Conservation (phyloP, 2,329 filamentous ascomycete genomes). For the Nectriaceae sp. region DNA sequence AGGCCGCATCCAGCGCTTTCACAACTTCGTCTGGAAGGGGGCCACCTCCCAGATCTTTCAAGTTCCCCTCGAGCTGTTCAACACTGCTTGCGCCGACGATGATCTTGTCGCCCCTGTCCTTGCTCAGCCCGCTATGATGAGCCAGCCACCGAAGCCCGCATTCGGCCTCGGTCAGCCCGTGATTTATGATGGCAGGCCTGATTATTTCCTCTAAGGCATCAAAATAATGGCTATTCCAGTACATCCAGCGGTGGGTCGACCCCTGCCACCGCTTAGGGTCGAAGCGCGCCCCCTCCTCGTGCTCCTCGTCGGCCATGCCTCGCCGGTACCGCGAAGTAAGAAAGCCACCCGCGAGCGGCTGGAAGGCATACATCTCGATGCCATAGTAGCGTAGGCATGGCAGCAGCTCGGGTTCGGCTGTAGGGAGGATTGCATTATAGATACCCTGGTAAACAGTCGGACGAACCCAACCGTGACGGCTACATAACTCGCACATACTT, state of each 20-base stretch:
- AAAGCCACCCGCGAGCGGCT: slow-evolving; percentile 70
- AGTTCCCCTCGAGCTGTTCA: slow-evolving; percentile 51
- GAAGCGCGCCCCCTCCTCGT: slow-evolving; percentile 26
- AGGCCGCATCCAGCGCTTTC: slow-evolving; percentile 37
- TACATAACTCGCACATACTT: slow-evolving; percentile 69
- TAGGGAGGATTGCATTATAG: slow-evolving; percentile 53
- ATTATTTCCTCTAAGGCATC: slow-evolving; percentile 64
- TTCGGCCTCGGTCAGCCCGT: slow-evolving; percentile 66
- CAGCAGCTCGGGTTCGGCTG: slow-evolving; percentile 67
- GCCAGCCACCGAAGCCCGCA: slow-evolving; percentile 67
- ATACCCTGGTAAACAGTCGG: slow-evolving; percentile 77
- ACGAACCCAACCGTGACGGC: slow-evolving; percentile 66
- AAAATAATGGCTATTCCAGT: slow-evolving; percentile 62
- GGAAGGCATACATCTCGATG: slow-evolving; percentile 70
- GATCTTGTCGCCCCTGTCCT: slow-evolving; percentile 46
- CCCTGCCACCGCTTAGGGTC: slow-evolving; percentile 12
- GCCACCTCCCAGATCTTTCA: slow-evolving; percentile 55
- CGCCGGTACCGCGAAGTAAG: slow-evolving; percentile 61
- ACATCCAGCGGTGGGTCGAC: slow-evolving; percentile 33
- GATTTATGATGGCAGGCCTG: slow-evolving; percentile 62
- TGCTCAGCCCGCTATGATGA: slow-evolving; percentile 61
- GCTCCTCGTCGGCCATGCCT: slow-evolving; percentile 26
- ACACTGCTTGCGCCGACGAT: slow-evolving; percentile 53
- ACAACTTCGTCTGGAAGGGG: slow-evolving; percentile 73
- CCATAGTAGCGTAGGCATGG: slow-evolving; percentile 67